A percentile compares a stretch with the other conserved stretches of the same genome.
phyloP scores from a whole-genome alignment of 1,284 basidiomycete species.

The Rhodotorula sp. region DNA sequence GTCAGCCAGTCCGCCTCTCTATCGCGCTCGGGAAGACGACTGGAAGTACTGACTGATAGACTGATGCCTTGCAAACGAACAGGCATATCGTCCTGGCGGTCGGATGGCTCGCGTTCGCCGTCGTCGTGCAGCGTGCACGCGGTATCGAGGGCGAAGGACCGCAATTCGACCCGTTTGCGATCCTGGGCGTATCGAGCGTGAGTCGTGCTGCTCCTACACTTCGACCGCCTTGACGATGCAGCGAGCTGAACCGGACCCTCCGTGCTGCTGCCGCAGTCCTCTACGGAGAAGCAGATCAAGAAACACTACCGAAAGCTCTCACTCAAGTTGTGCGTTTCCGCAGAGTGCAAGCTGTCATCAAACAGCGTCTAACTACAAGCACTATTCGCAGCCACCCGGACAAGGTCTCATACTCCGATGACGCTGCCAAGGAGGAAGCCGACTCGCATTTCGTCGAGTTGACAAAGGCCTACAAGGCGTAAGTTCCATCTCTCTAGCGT shows the following conservation, averaged over 20 bases:
- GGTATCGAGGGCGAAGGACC: slow-evolving; percentile 56
- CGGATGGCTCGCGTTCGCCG: slow-evolving; percentile 51
- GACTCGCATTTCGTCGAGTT: slow-evolving; percentile 86
- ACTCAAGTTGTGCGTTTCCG: slow-evolving; percentile 66
- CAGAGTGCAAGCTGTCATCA: background rate
- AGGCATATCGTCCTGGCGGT: slow-evolving; percentile 47
- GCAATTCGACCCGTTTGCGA: slow-evolving; percentile 91
- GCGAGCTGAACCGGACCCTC: too few species aligned
- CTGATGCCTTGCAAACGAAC: background rate
- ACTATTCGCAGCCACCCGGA: slow-evolving; percentile 76
- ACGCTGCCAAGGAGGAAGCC: slow-evolving; percentile 86
- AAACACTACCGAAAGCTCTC: slow-evolving; percentile 95
- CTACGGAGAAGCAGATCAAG: slow-evolving; percentile 88
- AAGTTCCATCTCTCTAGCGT: slow-evolving; percentile 43
- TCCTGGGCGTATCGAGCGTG: slow-evolving; percentile 77
- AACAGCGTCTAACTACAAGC: background rate
- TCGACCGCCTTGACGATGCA: background rate
- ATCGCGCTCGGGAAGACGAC: background rate
- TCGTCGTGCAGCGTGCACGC: slow-evolving; percentile 40
- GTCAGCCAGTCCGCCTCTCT: slow-evolving; percentile 2
- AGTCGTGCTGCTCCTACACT: slow-evolving; percentile 27
- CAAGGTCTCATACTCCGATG: slow-evolving; percentile 77
- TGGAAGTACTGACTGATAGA: background rate
- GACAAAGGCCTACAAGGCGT: slow-evolving; percentile 98
- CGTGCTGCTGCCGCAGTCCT: slow-evolving; percentile 52